Evolutionary conservation across 2,329 filamentous ascomycete species (phyloP).

Genomic region (Apiospora koreana): DNA sequence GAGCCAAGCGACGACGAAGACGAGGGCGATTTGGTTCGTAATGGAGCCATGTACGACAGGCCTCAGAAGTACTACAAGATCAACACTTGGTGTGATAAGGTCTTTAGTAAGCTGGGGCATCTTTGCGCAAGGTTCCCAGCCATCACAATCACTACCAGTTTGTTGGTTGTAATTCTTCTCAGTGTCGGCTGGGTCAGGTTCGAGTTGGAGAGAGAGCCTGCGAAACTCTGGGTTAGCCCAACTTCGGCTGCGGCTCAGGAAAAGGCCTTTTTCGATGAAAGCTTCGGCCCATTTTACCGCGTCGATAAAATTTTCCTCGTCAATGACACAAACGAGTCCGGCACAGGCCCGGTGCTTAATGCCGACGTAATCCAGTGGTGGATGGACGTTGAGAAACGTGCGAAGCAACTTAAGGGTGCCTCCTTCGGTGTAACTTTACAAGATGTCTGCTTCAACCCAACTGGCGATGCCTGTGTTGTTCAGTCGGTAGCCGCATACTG

Average conservation of each 20-base stretch:
- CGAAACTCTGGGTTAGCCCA: slow-evolving; percentile 94
- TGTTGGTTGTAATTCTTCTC: slow-evolving; percentile 75
- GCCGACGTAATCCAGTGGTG: slow-evolving; percentile 93
- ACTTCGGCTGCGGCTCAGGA: slow-evolving; percentile 87
- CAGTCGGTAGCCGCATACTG: slow-evolving; percentile 94
- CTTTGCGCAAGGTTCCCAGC: slow-evolving; percentile 80
- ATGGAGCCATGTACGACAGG: slow-evolving; percentile 74
- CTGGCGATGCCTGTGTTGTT: slow-evolving; percentile 84
- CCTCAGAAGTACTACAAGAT: slow-evolving; percentile 79
- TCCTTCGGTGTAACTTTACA: slow-evolving; percentile 69
- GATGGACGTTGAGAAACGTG: slow-evolving; percentile 83
- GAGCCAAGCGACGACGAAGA: slow-evolving; percentile 90
- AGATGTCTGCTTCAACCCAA: slow-evolving; percentile 93
- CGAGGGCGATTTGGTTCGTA: slow-evolving; percentile 80
- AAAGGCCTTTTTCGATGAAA: slow-evolving; percentile 89
- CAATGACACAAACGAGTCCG: slow-evolving; percentile 71
- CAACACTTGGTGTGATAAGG: slow-evolving; percentile 78
- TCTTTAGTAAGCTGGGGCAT: slow-evolving; percentile 80
- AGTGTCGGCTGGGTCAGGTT: slow-evolving; percentile 90
- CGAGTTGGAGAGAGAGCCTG: slow-evolving; percentile 86
- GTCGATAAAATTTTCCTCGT: slow-evolving; percentile 92
- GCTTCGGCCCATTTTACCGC: slow-evolving; percentile 95
- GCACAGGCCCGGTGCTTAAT: slow-evolving; percentile 75
- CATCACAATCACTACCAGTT: slow-evolving; percentile 75
- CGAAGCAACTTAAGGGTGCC: slow-evolving; percentile 70